Evolutionary conservation across 495 filamentous ascomycete genomes (phyloP), one percentile per base, ranked within the genome.

Genomic region (Podospora conica): DNA sequence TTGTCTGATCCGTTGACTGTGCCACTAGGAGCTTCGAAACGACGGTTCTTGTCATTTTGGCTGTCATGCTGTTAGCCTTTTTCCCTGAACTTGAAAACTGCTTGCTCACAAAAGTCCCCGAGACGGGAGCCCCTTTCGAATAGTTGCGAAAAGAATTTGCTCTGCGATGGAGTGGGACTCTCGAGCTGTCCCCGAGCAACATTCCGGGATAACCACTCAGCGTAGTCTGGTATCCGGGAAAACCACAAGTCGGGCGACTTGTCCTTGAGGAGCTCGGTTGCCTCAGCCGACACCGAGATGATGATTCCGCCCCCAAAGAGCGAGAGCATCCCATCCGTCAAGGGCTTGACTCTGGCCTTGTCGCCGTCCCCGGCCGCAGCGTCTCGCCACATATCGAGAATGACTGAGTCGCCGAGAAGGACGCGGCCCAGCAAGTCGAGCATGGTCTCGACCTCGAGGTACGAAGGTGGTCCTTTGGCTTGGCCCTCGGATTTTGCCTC

Each of bases 281-380:
- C 91, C 76, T 97, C 91, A 12, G 92, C 92, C 40, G 86, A 83
- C 58, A 86, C 73, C 0, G 90, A 88, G 15, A 96, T 70, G 22
- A 97, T 76, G 69, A 85, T 90, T 25, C 93, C 89, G 55, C 87
- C 85, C 12, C 86, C 89, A 57, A 93, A 76, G 31, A 93, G 67
- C 9, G 76, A 66, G 11, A 83, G 22, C 72, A 85, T 40, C 54
- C 81, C 79, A 60, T 82, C 79, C 21, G 74, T 66, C 20, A 79
- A 64, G 2, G 74, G 73, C 53, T 66, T 70, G 9, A 61, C 28
- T 29, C 64, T 65, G 1, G 56, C 18, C 11, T 61, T 40, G 23
- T 27, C 65, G 9, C 61, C 64, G 21, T 60, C 9, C 1, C 59
- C 59, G 6, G 65, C 58, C 12, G 70, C 67, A 25, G 74, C 65